These are phyloP conservation scores for Trichosporon coremiiforme DNA, from an alignment of 1,284 basidiomycete species.

Conservation along the genomic window DNA sequence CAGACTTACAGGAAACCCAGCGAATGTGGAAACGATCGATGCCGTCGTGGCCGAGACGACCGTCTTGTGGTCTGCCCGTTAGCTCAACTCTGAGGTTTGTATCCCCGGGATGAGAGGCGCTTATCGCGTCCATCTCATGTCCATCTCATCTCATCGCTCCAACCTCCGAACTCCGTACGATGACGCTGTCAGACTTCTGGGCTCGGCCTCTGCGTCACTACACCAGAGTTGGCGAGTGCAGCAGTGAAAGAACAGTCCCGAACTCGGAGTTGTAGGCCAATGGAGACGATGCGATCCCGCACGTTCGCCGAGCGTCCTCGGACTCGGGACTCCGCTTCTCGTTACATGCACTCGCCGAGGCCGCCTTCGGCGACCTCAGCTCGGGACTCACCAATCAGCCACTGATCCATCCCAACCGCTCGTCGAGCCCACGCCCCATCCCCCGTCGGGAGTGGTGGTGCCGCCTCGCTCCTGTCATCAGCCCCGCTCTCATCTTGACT, in stretches of 20 bases:
- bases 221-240: too few species aligned
- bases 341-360: too few species aligned
- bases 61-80: conserved; percentile 10
- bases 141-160: too few species aligned
- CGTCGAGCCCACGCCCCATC: conserved; percentile 41
- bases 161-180: too few species aligned
- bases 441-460: conserved; percentile 28
- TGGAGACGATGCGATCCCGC: background rate
- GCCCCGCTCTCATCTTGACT: background rate
- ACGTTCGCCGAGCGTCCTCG: background rate
- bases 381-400: conserved; percentile 43
- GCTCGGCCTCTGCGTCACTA: too few species aligned
- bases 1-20: conserved; percentile 54
- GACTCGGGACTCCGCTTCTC: too few species aligned
- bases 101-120: too few species aligned
- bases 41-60: conserved; percentile 55
- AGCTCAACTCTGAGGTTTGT: background rate
- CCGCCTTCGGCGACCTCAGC: too few species aligned
- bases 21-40: conserved; percentile 56
- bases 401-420: conserved; percentile 38
- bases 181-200: too few species aligned
- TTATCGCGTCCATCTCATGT: too few species aligned
- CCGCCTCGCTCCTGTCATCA: conserved; percentile 18
- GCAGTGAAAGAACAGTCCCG: too few species aligned
- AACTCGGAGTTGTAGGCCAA: background rate